Evolutionary conservation across 768 basidiomycete genomes (phyloP), one percentile per base, ranked within the genome.

Genomic region (Hortiboletus flavorubellus): DNA sequence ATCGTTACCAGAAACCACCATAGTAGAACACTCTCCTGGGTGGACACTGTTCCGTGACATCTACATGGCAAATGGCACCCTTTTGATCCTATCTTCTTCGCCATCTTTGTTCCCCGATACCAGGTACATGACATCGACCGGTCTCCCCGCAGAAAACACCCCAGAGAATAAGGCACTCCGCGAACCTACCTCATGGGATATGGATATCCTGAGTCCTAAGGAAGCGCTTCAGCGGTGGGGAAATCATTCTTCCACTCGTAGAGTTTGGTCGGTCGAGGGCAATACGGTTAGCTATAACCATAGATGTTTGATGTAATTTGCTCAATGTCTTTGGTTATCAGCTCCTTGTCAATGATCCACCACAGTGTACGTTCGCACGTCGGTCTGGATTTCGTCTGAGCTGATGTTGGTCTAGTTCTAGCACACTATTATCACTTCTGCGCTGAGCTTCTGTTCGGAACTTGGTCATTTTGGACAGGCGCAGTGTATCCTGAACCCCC

Each of bases 351-450:
- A 88, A 88, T 65, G 89, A 90, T 56, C 87, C 89, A 0, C 53
- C 68, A 2, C 88, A 91, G 64, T 89, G 73, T 72, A 46, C 30
- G 72, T 55, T 42, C n/a, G 21, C 35, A 42, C 34, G n/a, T 23
- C 6, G 29, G 35, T 18, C 37, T 30, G 34, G 14, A 31, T 38
- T 58, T 23, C 30, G 6, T 26, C 30, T 12, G 16, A 43, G 21
- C 49, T 60, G 37, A 59, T 33, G 9, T n/a, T 35, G 3, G 6
- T 29, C 23, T 35, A 75, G 73, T 93, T 77, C 78, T 93, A n/a
- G 74, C 77, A 44, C 92, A 93, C 67, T 93, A 92, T 69, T 93
- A 93, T 70, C 92, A 93, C 71, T 86, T 91, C 55, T 87, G 87
- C 33, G 92, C 87, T 0, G 92, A 94, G 66, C 81, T 91, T 45